These are phyloP conservation scores for Apiospora rasikravindrae DNA, from an alignment of 2,329 filamentous ascomycete genomes.

Conservation along the genomic window DNA sequence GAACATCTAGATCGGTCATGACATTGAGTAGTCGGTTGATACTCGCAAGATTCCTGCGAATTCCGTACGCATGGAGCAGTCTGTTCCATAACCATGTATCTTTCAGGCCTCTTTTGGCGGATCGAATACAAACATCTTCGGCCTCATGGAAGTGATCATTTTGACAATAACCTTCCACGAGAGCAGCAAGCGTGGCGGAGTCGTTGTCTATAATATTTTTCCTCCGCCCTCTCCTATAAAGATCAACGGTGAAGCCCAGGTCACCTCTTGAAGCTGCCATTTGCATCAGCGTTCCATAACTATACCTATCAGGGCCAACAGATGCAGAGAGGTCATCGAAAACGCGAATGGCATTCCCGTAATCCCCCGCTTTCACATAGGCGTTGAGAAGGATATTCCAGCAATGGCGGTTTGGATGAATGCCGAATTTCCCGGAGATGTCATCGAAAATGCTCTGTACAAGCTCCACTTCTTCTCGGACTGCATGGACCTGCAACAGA, in stretches of 20 bases:
- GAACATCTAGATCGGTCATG: constrained; percentile 54
- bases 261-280: constrained; percentile 76
- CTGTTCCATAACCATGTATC: constrained; percentile 78
- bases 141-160: constrained; percentile 61
- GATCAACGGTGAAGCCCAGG: constrained; percentile 67
- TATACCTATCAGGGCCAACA: constrained; percentile 63
- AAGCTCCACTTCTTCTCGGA: constrained; percentile 65
- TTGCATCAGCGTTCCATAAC: constrained; percentile 76
- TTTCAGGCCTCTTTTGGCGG: constrained; percentile 55
- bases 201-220: constrained; percentile 54
- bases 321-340: constrained; percentile 64
- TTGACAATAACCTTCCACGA: constrained; percentile 72
- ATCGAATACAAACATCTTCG: constrained; percentile 62
- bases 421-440: constrained; percentile 60
- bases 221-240: constrained; percentile 68
- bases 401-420: constrained; percentile 62
- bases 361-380: constrained; percentile 68
- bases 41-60: constrained; percentile 58
- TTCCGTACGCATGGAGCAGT: constrained; percentile 72
- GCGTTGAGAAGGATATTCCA: constrained; percentile 83
- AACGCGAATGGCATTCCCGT: constrained; percentile 66
- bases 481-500: constrained; percentile 74
- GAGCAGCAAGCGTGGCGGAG: constrained; percentile 60
- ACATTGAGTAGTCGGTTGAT: constrained; percentile 53
- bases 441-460: constrained; percentile 66